Evolutionary conservation across 768 basidiomycete species (phyloP), one percentile per base, ranked within the genome.

Genomic region (Auricularia sp.): DNA sequence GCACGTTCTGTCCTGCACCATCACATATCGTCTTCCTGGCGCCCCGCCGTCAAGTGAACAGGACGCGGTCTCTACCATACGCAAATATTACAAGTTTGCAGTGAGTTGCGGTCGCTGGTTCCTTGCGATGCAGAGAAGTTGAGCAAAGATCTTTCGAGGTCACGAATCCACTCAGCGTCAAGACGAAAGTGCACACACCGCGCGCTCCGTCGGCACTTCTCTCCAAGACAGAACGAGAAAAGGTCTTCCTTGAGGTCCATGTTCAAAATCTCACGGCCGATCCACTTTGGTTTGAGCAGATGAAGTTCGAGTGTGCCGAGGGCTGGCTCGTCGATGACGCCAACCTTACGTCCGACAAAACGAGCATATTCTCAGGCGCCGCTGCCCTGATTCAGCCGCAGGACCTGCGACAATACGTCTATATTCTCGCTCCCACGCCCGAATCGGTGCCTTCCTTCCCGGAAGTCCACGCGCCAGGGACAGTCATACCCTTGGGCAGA

Each of bases 141-240:
- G 56, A 16, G 16, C 39, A 14, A 42, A 42, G 42, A 66, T 61
- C 7, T 64, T 24, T 65, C 29, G 68, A 96, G 92, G 93, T 94
- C 33, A 89, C 87, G n/a, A 95, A 96, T 69, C 95, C 95, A 1
- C 78, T 98, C 14, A 92, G 92, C 0, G 94, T 98, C 65, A 96
- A 96, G 76, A 97, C 94, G 14, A 95, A 95, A 74, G 92, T 96
- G 0, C 92, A 97, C 73, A 71, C 79, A 2, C 83, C 91, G 1
- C 83, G 82, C 62, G 87, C 90, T 0, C 88, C 92, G 0, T 83
- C 89, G 24, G 87, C 92, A 1, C 67, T 85, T 11, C 77, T 94
- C 35, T 82, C 85, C 5, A 74, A 81, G 2, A 58, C 74, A 2
- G 88, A 92, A 69, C 83, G 92, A 64, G 85, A 90, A 61, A 92